A percentile compares a stretch with the other conserved stretches of the same genome.
These are phyloP conservation scores for Fusarium brevicatenulatum DNA, from an alignment of 2,329 filamentous ascomycete genomes.

Conservation along the genomic window DNA sequence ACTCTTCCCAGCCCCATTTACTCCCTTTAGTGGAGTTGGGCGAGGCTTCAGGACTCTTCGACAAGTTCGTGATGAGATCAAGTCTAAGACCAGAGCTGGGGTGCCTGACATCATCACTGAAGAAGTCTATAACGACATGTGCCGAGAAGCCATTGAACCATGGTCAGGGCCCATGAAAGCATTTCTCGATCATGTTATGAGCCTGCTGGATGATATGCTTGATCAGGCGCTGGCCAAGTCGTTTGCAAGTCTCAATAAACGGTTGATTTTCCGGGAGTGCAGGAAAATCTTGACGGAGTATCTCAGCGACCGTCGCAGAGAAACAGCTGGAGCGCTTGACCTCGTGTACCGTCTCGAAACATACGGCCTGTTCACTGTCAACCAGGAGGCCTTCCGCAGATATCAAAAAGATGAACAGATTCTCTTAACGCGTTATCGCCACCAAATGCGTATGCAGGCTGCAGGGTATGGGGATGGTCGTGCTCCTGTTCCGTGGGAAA, in stretches of 20 bases:
- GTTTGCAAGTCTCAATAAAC: constrained; percentile 58
- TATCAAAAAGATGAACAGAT: constrained; percentile 59
- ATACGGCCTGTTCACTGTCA: constrained; percentile 67
- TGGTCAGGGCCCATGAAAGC: constrained; percentile 66
- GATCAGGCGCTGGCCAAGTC: constrained; percentile 58
- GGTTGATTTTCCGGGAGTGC: constrained; percentile 62
- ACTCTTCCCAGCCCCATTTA: constrained; percentile 51
- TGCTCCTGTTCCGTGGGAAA: constrained; percentile 53
- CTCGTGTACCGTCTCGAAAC: constrained; percentile 64
- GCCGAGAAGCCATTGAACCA: constrained; percentile 63
- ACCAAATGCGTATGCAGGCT: constrained; percentile 60
- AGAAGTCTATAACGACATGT: constrained; percentile 68
- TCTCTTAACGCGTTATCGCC: constrained; percentile 59
- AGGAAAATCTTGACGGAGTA: constrained; percentile 56
- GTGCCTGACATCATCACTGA: constrained; percentile 68
- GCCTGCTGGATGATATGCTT: constrained; percentile 59
- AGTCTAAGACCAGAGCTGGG: constrained; percentile 64
- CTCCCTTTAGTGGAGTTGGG: constrained; percentile 52
- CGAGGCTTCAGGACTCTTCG: constrained; percentile 57
- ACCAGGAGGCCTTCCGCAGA: constrained; percentile 58
- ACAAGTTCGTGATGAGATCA: constrained; percentile 65
- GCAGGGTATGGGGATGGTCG: constrained; percentile 45
- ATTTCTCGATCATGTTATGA: constrained; percentile 60
- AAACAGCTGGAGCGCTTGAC: constrained; percentile 52
- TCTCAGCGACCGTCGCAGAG: constrained; percentile 52